Evolutionary conservation across 345 rosid species (phyloP), one percentile per base, ranked within the genome.

Genomic region (Gossypium mustelinum): DNA sequence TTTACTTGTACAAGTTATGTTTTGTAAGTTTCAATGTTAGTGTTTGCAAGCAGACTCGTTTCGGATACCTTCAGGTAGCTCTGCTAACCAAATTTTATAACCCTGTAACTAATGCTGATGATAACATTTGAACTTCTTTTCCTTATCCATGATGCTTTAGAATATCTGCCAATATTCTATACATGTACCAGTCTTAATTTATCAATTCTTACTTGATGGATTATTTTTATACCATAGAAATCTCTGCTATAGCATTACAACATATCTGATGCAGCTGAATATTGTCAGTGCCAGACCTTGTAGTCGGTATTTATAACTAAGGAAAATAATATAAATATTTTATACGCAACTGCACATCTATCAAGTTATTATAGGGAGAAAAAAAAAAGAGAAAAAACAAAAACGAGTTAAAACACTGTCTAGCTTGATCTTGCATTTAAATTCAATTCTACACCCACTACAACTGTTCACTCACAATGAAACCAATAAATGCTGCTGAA

Each of bases 371-470:
- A 60, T 57, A 39, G 41, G 65, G 7, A 13, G 10, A 34, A 34
- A 34, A 34, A 4, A 4, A 34, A 34, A 34, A 34, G 41, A 34
- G 41, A 34, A 54, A 54, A 16, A 57, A 57, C 22, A 55, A 55
- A 63, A 45, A 2, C 13, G 41, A 12, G 18, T 68, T 64, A 9
- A 39, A 22, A 14, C 9, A 22, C 47, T 22, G 51, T 22, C 10
- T 67, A 20, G 39, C 11, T 18, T 39, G 48, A 63, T 64, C 50
- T n/a, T n/a, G 50, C 12, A 9, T 48, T 41, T 64, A n/a, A 64
- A 64, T 64, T 64, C 68, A 64, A 39, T 39, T 64, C 51, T 43
- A 65, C 51, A 65, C n/a, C 70, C 70, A 66, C 52, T 45, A 20
- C 70, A 20, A 22, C 54, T 7, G 29, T 67, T 13, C 27, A 18